Evolutionary conservation across 352 stramenopile species (phyloP).

Genomic region (Globisporangium cylindrosporum): DNA sequence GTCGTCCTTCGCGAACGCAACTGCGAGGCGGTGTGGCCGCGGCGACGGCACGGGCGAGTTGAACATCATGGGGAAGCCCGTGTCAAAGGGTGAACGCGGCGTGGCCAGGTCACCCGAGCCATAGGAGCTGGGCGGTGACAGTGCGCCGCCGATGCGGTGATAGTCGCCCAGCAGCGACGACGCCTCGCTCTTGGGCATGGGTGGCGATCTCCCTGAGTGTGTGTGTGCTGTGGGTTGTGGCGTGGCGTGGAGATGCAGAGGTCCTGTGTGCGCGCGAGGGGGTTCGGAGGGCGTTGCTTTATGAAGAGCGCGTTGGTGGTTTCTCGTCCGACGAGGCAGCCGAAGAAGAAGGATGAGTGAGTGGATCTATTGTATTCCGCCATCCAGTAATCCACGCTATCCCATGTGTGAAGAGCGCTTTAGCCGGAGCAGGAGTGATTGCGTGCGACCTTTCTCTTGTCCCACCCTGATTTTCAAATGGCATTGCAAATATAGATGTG

Average conservation of each 20-base stretch:
- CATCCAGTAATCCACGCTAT: neutral
- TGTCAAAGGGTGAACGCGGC: conserved; percentile 64
- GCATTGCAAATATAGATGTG: neutral
- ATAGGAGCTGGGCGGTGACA: conserved; percentile 13
- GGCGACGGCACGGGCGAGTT: conserved; percentile 50
- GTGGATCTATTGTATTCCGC: neutral
- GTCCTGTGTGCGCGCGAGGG: neutral
- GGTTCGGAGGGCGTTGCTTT: neutral
- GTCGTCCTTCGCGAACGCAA: conserved; percentile 31
- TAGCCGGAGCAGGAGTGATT: neutral
- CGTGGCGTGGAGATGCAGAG: neutral
- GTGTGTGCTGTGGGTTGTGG: neutral
- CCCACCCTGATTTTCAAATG: conserved; percentile 1
- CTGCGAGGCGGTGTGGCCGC: conserved; percentile 50
- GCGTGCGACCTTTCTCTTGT: conserved; percentile 2
- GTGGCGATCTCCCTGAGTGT: neutral
- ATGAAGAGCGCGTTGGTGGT: neutral
- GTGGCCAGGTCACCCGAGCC: conserved; percentile 15
- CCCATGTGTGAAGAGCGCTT: neutral
- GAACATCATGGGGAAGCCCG: conserved; percentile 70
- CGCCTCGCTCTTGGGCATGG: conserved; percentile 10
- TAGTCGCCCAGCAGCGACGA: conserved; percentile 18
- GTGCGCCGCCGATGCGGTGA: conserved; percentile 14
- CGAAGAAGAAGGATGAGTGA: neutral
- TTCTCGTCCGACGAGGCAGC: neutral